A percentile compares a stretch with the other conserved stretches of the same genome.
phyloP scores from a whole-genome alignment of 2,329 filamentous ascomycete species.

The Cladosporium phlei region DNA sequence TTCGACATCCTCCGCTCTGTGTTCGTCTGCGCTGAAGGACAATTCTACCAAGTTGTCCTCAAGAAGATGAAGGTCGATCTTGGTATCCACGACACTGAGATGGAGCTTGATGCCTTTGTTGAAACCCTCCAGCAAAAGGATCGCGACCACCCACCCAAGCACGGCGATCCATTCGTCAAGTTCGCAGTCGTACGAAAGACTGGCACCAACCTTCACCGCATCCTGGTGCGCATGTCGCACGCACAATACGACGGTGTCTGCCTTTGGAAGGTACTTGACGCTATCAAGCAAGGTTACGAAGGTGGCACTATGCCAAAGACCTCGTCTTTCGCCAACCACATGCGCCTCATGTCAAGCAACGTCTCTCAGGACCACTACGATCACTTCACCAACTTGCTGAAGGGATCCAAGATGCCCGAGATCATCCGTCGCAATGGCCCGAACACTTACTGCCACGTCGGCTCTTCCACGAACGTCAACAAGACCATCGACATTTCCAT shows the following conservation, averaged over 20 bases:
- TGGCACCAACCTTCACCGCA: slow-evolving; percentile 19
- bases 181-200: slow-evolving; percentile 23
- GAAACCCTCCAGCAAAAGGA: slow-evolving; percentile 15
- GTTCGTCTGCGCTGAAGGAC: slow-evolving; percentile 44
- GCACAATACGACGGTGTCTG: slow-evolving; percentile 29
- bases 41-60: slow-evolving; percentile 40
- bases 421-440: slow-evolving; percentile 17
- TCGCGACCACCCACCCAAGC: slow-evolving; percentile 9
- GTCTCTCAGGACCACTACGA: slow-evolving; percentile 12
- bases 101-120: slow-evolving; percentile 16
- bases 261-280: slow-evolving; percentile 11
- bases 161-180: slow-evolving; percentile 20
- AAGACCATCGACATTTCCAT: slow-evolving; percentile 12
- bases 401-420: slow-evolving; percentile 16
- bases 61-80: slow-evolving; percentile 36
- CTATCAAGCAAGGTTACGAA: slow-evolving; percentile 11
- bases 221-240: slow-evolving; percentile 31
- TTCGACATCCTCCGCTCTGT: slow-evolving; percentile 52
- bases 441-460: slow-evolving; percentile 14
- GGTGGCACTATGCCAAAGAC: slow-evolving; percentile 9
- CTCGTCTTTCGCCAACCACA: slow-evolving; percentile 9
- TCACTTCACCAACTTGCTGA: slow-evolving; percentile 20
- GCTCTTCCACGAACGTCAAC: slow-evolving; percentile 8
- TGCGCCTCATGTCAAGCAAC: slow-evolving; percentile 10
- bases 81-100: slow-evolving; percentile 20